A percentile compares a stretch with the other conserved stretches of the same genome.
These are phyloP conservation scores for Fagus crenata DNA, from an alignment of 306 rosid species.

Conservation along the genomic window DNA sequence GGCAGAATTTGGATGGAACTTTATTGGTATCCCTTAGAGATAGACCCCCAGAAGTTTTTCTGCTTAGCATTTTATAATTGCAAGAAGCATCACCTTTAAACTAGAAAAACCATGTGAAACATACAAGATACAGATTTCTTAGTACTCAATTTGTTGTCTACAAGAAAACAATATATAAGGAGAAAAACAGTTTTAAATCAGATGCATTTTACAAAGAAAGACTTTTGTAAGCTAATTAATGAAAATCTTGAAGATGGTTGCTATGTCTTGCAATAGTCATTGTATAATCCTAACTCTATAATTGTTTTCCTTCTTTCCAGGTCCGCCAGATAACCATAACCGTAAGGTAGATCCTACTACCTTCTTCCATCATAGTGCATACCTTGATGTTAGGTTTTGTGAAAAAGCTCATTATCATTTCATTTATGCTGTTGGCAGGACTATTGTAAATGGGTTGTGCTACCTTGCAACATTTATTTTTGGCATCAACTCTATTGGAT, in stretches of 20 bases:
- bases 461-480: conserved; percentile 94
- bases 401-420: conserved; percentile 28
- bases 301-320: conserved; percentile 48
- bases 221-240: conserved; percentile 17
- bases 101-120: conserved; percentile 1
- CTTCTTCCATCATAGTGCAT: neutral
- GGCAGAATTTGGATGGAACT: neutral
- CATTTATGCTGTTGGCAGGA: conserved; percentile 52
- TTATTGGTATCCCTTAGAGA: too few relatives aligned
- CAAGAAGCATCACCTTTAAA: neutral
- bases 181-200: neutral
- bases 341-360: conserved; percentile 57
- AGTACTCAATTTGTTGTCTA: neutral
- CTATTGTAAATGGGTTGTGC: conserved; percentile 80
- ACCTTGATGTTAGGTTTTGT: neutral
- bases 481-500: conserved; percentile 72
- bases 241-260: conserved; percentile 18
- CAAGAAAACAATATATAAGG: neutral
- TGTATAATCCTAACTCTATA: neutral
- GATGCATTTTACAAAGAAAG: neutral
- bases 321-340: conserved; percentile 90
- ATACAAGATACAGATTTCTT: neutral
- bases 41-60: neutral
- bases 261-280: conserved; percentile 1
- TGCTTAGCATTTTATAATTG: neutral